phyloP scores from a whole-genome alignment of 345 rosid genomes.

The Triadica sebifera region DNA sequence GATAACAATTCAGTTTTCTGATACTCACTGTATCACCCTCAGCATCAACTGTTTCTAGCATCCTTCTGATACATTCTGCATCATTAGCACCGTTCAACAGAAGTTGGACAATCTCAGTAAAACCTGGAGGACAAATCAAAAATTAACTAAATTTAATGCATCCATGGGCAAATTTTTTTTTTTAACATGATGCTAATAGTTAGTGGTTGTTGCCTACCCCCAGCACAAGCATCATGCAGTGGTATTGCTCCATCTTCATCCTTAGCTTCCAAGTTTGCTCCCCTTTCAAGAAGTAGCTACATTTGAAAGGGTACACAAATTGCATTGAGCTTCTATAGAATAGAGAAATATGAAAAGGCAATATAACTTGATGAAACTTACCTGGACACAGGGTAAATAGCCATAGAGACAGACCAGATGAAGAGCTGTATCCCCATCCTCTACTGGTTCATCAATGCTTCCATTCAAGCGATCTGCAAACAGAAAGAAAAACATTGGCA shows the following conservation, averaged over 20 bases:
- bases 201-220: constrained; percentile 41
- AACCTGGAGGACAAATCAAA: constrained; percentile 44
- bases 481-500: constrained; percentile 6
- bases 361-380: constrained; percentile 22
- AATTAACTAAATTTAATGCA: neutral
- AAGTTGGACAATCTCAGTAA: constrained; percentile 59
- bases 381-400: constrained; percentile 79
- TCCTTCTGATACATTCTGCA: constrained; percentile 52
- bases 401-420: constrained; percentile 91
- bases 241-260: constrained; percentile 97
- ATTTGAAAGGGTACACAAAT: neutral
- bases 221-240: constrained; percentile 91
- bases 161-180: neutral
- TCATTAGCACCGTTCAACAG: constrained; percentile 52
- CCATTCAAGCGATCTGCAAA: constrained; percentile 65
- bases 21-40: constrained; percentile 86
- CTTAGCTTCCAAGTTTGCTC: constrained; percentile 73
- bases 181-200: neutral
- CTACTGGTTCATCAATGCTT: constrained; percentile 73
- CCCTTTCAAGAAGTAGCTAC: constrained; percentile 84
- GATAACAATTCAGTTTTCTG: neutral
- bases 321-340: neutral
- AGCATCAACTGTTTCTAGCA: constrained; percentile 65
- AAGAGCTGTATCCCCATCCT: constrained; percentile 90
- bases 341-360: neutral